These are phyloP conservation scores for Penicillium sp. DNA, from an alignment of 2,329 filamentous ascomycete species.

Conservation along the genomic window DNA sequence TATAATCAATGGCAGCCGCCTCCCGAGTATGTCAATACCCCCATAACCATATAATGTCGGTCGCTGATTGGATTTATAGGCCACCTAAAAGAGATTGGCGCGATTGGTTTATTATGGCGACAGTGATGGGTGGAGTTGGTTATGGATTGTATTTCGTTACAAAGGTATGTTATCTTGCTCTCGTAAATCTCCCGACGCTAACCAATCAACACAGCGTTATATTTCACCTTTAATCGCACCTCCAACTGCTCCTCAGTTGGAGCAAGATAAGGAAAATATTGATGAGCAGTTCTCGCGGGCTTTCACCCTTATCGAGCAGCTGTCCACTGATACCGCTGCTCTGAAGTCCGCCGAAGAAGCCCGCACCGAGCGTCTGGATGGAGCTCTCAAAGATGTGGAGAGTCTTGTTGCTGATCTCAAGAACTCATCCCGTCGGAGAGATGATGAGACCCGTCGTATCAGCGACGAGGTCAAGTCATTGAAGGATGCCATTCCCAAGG, in stretches of 20 bases:
- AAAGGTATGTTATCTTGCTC: constrained; percentile 59
- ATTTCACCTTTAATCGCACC: constrained; percentile 88
- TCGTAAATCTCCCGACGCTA: constrained; percentile 6
- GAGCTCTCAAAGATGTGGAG: constrained; percentile 80
- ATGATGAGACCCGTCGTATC: constrained; percentile 83
- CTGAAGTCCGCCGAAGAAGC: constrained; percentile 85
- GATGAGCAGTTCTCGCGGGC: constrained; percentile 92
- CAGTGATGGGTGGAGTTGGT: constrained; percentile 82
- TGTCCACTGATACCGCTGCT: constrained; percentile 83
- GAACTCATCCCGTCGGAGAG: constrained; percentile 74
- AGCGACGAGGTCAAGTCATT: constrained; percentile 82
- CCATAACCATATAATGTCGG: not conserved
- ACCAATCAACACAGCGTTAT: constrained; percentile 67
- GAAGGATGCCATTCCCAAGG: constrained; percentile 83
- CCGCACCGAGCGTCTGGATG: constrained; percentile 80
- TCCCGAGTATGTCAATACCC: constrained; percentile 49
- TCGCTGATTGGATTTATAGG: constrained; percentile 29
- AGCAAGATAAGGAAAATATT: constrained; percentile 90
- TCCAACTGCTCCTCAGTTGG: constrained; percentile 88
- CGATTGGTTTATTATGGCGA: constrained; percentile 99
- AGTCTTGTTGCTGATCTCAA: constrained; percentile 79
- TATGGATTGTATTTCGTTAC: constrained; percentile 88
- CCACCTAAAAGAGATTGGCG: constrained; percentile 88
- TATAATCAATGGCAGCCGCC: constrained; percentile 58
- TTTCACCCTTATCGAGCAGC: constrained; percentile 87